Percentiles rank a stretch among this genome's conserved stretches.
Conservation (phyloP, 169 alveolate genomes). For the Prorocentrum cordatum region DNA sequence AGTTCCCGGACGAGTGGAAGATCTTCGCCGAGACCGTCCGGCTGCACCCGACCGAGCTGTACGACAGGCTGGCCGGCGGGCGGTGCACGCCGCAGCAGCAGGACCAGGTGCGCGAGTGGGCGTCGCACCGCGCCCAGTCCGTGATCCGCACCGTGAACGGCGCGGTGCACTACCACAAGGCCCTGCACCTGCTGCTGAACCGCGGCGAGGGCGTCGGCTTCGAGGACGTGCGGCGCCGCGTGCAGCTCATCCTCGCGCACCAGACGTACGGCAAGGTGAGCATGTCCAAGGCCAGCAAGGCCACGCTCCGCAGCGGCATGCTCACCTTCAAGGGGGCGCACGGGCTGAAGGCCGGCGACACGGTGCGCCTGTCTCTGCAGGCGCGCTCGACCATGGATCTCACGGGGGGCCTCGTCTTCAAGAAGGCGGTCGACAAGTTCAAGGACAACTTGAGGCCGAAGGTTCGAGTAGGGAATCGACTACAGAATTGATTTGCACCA, state of each 20-base stretch:
- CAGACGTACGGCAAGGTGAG: conserved; percentile 54
- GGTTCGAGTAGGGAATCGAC: too few relatives aligned
- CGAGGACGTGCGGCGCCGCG: conserved; percentile 31
- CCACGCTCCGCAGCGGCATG: conserved; percentile 25
- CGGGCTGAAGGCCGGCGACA: conserved; percentile 3
- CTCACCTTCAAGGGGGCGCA: conserved; percentile 27
- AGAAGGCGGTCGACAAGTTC: too few relatives aligned
- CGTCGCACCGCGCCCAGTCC: conserved; percentile 46
- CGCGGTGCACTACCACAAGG: conserved; percentile 44
- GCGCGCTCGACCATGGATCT: too few relatives aligned
- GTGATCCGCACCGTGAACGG: conserved; percentile 62
- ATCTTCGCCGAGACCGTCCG: conserved; percentile 29
- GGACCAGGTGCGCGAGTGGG: conserved; percentile 51
- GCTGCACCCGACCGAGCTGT: conserved; percentile 46
- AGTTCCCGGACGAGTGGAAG: conserved; percentile 48
- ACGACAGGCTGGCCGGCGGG: background rate
- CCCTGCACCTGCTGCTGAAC: conserved; percentile 13
- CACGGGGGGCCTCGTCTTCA: too few relatives aligned
- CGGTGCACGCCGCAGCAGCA: background rate
- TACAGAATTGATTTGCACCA: too few relatives aligned
- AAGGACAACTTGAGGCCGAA: too few relatives aligned
- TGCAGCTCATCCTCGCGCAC: conserved; percentile 57
- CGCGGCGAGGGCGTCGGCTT: background rate
- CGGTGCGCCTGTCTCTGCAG: conserved; percentile 30
- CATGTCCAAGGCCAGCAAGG: conserved; percentile 28